A percentile compares a stretch with the other conserved stretches of the same genome.
These are phyloP conservation scores for Aphanomyces invadans DNA, from an alignment of 352 stramenopile species.

Conservation along the genomic window DNA sequence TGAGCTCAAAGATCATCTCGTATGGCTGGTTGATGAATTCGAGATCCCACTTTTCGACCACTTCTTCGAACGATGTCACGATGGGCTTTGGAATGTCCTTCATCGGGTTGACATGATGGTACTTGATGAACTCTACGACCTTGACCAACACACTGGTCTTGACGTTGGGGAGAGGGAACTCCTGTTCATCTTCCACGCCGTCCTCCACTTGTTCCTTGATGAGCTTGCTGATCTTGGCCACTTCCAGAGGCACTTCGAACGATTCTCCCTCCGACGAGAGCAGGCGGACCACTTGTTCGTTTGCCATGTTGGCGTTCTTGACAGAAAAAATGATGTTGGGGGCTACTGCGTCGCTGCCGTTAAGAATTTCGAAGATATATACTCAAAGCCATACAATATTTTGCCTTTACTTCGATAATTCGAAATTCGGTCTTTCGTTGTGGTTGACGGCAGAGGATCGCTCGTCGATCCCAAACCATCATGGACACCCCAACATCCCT, in stretches of 20 bases:
- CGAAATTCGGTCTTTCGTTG: no score
- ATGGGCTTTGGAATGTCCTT: conserved; percentile 57
- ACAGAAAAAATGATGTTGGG: not conserved
- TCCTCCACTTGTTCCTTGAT: conserved; percentile 48
- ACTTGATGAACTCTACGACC: conserved; percentile 49
- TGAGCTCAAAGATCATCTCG: conserved; percentile 56
- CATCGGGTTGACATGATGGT: conserved; percentile 49
- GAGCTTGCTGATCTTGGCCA: conserved; percentile 41
- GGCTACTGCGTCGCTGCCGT: not conserved
- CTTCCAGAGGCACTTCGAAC: conserved; percentile 37
- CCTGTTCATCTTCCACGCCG: conserved; percentile 33
- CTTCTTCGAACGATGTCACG: conserved; percentile 42
- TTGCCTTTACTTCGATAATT: no score
- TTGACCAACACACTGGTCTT: conserved; percentile 43
- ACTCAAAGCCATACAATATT: no score
- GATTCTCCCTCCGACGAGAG: conserved; percentile 48
- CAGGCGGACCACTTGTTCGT: conserved; percentile 35
- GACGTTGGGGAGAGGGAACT: conserved; percentile 55
- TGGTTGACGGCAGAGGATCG: no score
- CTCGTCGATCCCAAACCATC: no score
- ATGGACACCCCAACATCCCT: no score
- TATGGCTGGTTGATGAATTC: conserved; percentile 46
- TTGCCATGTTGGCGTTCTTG: not conserved
- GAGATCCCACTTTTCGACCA: conserved; percentile 45
- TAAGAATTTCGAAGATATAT: no score